Conservation (phyloP, 1,284 basidiomycete species). For the Grifola frondosa region DNA sequence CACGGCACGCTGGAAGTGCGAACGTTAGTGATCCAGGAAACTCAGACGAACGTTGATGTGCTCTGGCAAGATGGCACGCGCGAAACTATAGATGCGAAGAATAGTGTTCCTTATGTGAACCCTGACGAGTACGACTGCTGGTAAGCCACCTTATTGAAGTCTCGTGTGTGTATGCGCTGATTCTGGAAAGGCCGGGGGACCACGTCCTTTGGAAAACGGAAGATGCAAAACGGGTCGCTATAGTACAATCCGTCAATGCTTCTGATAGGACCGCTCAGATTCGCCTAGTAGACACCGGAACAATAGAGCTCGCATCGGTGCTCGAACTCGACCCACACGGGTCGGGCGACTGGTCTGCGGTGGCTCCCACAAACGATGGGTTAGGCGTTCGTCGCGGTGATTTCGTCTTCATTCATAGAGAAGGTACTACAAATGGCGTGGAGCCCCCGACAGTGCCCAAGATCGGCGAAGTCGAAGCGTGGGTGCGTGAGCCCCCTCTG, state of each 20-base stretch:
- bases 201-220: constrained; percentile 86
- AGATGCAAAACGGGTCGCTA: constrained; percentile 62
- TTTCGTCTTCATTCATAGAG: constrained; percentile 75
- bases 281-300: constrained; percentile 51
- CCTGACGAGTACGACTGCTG: constrained; percentile 86
- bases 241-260: constrained; percentile 81
- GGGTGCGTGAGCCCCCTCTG: constrained; percentile 65
- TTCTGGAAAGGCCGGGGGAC: constrained; percentile 76
- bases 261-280: constrained; percentile 70
- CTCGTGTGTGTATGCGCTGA: neutral
- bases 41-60: constrained; percentile 67
- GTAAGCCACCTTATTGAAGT: constrained; percentile 41
- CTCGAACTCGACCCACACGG: constrained; percentile 89
- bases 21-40: constrained; percentile 67
- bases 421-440: constrained; percentile 68
- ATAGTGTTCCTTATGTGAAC: constrained; percentile 80
- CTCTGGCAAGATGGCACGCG: constrained; percentile 86
- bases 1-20: constrained; percentile 49
- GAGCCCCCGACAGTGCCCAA: constrained; percentile 64
- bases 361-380: constrained; percentile 49
- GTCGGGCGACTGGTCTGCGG: constrained; percentile 46
- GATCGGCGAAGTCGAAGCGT: constrained; percentile 77
- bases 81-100: constrained; percentile 58
- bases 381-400: constrained; percentile 83
- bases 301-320: constrained; percentile 71